These are phyloP conservation scores for Wickerhamomyces alni DNA, from an alignment of 805 yeast genomes.

Conservation along the genomic window DNA sequence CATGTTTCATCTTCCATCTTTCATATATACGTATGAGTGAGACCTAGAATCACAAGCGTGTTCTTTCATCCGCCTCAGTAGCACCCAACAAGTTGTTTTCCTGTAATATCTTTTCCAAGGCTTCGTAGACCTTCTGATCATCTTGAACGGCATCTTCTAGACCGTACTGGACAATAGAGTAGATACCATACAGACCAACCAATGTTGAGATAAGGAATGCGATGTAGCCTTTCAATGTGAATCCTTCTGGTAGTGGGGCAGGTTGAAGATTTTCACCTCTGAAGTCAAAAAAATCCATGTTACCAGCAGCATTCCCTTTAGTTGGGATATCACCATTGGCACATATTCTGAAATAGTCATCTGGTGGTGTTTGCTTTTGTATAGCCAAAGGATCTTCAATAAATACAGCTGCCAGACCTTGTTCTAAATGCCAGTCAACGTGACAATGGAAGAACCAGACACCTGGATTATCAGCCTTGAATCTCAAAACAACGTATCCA, in stretches of 20 bases:
- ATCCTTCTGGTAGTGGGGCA: slow-evolving; percentile 60
- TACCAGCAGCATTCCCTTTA: slow-evolving; percentile 74
- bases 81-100: slow-evolving; percentile 19
- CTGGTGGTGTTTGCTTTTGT: slow-evolving; percentile 35
- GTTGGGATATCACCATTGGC: slow-evolving; percentile 36
- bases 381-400: slow-evolving; percentile 63
- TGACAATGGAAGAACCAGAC: slow-evolving; percentile 95
- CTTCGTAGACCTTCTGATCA: slow-evolving; percentile 34
- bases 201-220: slow-evolving; percentile 51
- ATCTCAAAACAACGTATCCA: slow-evolving; percentile 64
- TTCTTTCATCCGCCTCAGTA: slow-evolving; percentile 11
- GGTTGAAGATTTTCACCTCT: slow-evolving; percentile 57
- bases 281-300: slow-evolving; percentile 48
- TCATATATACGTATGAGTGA: no score
- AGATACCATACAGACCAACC: slow-evolving; percentile 55
- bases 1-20: no score
- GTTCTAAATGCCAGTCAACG: slow-evolving; percentile 79
- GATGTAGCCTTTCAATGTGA: slow-evolving; percentile 63
- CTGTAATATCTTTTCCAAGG: slow-evolving; percentile 30
- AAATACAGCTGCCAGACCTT: slow-evolving; percentile 68
- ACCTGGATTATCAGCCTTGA: slow-evolving; percentile 84
- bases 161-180: slow-evolving; percentile 56
- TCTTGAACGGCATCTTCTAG: slow-evolving; percentile 53
- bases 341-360: slow-evolving; percentile 47
- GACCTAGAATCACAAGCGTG: slow-evolving; percentile 16